These are phyloP conservation scores for Parastagonospora nodorum DNA, from an alignment of 2,329 filamentous ascomycete genomes.

Conservation along the genomic window DNA sequence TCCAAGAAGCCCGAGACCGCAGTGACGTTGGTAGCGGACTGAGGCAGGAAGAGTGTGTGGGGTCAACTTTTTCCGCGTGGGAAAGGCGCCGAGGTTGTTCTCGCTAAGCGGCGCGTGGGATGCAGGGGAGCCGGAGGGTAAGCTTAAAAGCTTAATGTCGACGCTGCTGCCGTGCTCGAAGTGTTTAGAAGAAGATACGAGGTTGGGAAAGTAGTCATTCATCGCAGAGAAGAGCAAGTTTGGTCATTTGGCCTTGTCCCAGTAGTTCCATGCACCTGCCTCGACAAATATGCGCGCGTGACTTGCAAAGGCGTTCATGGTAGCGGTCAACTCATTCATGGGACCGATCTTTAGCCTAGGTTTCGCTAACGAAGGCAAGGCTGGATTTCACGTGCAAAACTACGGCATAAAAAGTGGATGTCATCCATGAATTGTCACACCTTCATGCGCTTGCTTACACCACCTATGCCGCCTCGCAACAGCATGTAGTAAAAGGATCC, in stretches of 20 bases:
- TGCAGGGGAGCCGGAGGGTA: no score
- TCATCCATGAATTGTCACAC: no score
- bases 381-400: neutral
- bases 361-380: no score
- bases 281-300: neutral
- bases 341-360: no score
- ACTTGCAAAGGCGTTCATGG: neutral
- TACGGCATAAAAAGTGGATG: neutral
- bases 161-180: no score
- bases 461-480: no score
- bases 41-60: conserved; percentile 6
- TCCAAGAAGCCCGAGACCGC: neutral
- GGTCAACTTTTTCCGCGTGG: conserved; percentile 20
- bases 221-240: neutral
- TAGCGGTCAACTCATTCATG: no score
- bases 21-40: conserved; percentile 2
- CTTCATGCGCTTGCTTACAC: no score
- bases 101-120: conserved; percentile 13
- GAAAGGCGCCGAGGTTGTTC: neutral
- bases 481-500: no score
- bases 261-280: neutral
- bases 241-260: neutral
- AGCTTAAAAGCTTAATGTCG: no score
- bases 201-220: neutral
- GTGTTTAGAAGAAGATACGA: neutral